Conservation (phyloP, 352 stramenopile genomes). For the Pythium plurisporium region DNA sequence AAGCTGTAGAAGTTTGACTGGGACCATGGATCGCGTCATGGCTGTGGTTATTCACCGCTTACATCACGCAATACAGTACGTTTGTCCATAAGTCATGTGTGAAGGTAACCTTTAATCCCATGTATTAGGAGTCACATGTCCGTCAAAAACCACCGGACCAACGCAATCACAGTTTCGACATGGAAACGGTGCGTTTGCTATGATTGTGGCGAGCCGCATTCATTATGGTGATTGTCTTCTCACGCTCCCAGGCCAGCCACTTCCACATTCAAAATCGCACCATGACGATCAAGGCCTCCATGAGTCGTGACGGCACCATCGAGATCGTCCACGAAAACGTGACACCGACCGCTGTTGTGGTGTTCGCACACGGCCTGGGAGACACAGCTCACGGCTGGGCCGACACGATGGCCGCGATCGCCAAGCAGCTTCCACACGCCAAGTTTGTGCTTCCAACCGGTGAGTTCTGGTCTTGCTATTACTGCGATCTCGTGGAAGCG, state of each 20-base stretch:
- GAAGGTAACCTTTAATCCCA: not conserved
- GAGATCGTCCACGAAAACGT: slow-evolving; percentile 17
- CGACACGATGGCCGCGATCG: slow-evolving; percentile 50
- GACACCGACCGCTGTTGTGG: slow-evolving; percentile 25
- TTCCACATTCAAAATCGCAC: not conserved
- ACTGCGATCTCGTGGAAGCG: no score
- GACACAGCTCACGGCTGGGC: slow-evolving; percentile 88
- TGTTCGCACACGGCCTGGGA: slow-evolving; percentile 89
- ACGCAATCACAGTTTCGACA: not conserved
- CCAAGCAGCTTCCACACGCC: slow-evolving; percentile 51
- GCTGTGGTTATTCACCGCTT: not conserved
- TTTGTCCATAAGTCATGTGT: not conserved
- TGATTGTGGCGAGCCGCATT: not conserved
- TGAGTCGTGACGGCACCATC: slow-evolving; percentile 23
- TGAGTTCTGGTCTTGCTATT: slow-evolving; percentile 13
- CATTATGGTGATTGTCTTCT: no score
- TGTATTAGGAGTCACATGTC: not conserved
- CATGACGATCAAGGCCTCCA: slow-evolving; percentile 19
- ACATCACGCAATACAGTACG: not conserved
- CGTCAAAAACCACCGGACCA: not conserved
- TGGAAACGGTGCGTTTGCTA: not conserved
- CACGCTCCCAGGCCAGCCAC: no score
- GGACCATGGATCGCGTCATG: not conserved
- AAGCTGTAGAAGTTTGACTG: not conserved
- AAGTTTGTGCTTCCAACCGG: slow-evolving; percentile 75